Evolutionary conservation across 139 green algal genomes (phyloP).

Genomic region (Cymbomonas tetramitiformis): DNA sequence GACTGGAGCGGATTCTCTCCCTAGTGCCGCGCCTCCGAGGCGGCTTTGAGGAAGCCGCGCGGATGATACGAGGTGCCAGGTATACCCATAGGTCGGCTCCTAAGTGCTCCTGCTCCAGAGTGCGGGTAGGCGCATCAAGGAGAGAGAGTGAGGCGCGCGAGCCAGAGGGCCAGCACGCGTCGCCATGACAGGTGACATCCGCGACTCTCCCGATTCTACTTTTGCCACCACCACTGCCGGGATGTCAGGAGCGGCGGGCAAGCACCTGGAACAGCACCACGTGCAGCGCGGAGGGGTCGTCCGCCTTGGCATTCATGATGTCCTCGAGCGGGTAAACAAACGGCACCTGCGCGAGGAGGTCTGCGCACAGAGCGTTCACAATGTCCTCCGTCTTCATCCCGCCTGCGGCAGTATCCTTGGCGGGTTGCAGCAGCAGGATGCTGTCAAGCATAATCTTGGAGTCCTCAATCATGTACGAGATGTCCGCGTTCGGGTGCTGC

Average conservation of each 20-base stretch:
- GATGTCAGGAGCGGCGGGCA: too few relatives aligned
- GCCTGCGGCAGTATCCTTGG: constrained; percentile 15
- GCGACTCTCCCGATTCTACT: too few relatives aligned
- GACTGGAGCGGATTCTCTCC: too few relatives aligned
- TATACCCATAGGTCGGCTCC: too few relatives aligned
- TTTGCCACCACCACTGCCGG: not conserved
- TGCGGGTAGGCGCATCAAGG: too few relatives aligned
- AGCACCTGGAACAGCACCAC: constrained; percentile 79
- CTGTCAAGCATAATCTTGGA: constrained; percentile 50
- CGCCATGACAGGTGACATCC: too few relatives aligned
- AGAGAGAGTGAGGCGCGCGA: too few relatives aligned
- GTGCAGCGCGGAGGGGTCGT: constrained; percentile 58
- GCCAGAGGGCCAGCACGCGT: too few relatives aligned
- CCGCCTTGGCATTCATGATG: constrained; percentile 52
- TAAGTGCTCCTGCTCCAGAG: too few relatives aligned
- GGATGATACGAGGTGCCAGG: too few relatives aligned
- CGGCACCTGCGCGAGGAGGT: constrained; percentile 51
- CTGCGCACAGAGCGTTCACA: constrained; percentile 44
- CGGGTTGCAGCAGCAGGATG: constrained; percentile 47
- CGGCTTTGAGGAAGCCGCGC: too few relatives aligned
- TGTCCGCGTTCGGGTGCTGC: constrained; percentile 76
- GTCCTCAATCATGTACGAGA: constrained; percentile 69
- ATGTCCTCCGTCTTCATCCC: constrained; percentile 35
- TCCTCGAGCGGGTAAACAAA: constrained; percentile 55
- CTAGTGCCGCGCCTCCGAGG: too few relatives aligned